Conservation (phyloP, 495 filamentous ascomycete genomes). For the Penicillium cataractarum region DNA sequence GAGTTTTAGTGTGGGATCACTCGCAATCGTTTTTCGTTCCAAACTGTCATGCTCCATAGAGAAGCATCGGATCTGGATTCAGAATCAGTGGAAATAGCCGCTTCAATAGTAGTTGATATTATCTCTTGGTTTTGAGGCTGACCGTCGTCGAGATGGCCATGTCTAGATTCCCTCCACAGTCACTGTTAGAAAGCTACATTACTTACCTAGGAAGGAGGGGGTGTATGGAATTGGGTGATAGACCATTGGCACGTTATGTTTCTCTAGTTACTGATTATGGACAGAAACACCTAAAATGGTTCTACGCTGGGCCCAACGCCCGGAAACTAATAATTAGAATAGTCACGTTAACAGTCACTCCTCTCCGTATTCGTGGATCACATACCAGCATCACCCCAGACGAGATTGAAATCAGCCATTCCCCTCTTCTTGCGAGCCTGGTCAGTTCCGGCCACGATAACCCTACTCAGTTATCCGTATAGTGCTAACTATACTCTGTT, state of each 20-base stretch:
- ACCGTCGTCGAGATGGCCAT: not conserved
- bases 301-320: not conserved
- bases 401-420: conserved; percentile 2
- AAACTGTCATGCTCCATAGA: not conserved
- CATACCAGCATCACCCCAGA: not conserved
- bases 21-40: not conserved
- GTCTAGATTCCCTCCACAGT: not conserved
- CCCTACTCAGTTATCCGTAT: not conserved
- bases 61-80: not conserved
- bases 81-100: not conserved
- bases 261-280: not conserved
- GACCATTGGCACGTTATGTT: not conserved
- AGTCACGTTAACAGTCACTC: not conserved
- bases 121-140: not conserved
- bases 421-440: not conserved
- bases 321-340: not conserved
- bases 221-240: not conserved
- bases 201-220: not conserved
- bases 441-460: not conserved
- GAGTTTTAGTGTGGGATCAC: not conserved
- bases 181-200: not conserved
- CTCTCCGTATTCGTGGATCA: not conserved
- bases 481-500: not conserved
- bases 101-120: not conserved
- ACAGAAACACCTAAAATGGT: not conserved